Evolutionary conservation across 805 yeast species (phyloP).

Genomic region (Candida insectalens): DNA sequence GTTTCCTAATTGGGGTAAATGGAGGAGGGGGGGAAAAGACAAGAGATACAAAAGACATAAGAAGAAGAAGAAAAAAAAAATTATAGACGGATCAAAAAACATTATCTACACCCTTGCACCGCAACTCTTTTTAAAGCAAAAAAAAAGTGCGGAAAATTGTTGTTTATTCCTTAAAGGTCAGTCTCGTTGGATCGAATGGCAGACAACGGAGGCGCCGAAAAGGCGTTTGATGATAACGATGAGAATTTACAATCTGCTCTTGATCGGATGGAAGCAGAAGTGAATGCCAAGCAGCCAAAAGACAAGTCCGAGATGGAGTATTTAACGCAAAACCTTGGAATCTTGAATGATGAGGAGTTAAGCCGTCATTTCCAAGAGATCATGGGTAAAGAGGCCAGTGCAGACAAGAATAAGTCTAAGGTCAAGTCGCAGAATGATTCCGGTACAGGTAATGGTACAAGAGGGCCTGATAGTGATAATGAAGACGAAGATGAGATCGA

Average conservation of each 20-base stretch:
- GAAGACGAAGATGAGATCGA: conserved; percentile 2
- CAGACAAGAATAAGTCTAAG: too few relatives aligned
- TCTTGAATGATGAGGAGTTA: conserved; percentile 21
- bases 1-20: conserved; percentile 8
- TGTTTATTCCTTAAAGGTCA: too few relatives aligned
- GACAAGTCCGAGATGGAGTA: conserved; percentile 11
- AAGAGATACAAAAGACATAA: not conserved
- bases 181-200: too few relatives aligned
- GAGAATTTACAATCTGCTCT: conserved; percentile 6
- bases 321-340: conserved; percentile 16
- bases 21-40: conserved; percentile 1
- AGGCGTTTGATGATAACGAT: too few relatives aligned
- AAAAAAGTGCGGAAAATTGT: too few relatives aligned
- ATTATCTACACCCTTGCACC: too few relatives aligned
- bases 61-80: not conserved
- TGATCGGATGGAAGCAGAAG: conserved; percentile 8
- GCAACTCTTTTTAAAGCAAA: too few relatives aligned
- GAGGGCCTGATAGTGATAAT: not conserved
- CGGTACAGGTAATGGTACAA: too few relatives aligned
- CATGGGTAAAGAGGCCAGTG: conserved; percentile 7
- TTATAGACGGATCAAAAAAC: conserved; percentile 1
- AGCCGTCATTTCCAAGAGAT: conserved; percentile 19
- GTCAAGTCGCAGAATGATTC: too few relatives aligned
- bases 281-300: conserved; percentile 1
- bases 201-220: too few relatives aligned